phyloP scores from a whole-genome alignment of 2,329 filamentous ascomycete genomes.

The Apiospora rasikravindrae region DNA sequence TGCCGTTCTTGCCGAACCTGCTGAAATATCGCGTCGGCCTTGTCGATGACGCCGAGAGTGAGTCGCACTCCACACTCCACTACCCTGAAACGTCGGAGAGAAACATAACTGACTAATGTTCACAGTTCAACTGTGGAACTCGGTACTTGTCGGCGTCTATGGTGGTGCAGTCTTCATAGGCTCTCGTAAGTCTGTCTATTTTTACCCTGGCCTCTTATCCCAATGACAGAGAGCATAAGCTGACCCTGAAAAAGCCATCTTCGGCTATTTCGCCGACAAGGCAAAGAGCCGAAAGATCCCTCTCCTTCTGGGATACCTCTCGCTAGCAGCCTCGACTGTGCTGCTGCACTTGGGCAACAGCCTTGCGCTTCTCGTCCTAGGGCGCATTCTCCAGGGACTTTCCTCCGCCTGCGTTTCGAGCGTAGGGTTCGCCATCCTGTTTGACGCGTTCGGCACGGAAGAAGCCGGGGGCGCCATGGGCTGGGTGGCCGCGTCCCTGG shows the following conservation, averaged over 20 bases:
- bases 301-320: slow-evolving; percentile 23
- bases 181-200: background rate
- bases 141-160: slow-evolving; percentile 10
- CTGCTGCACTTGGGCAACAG: slow-evolving; percentile 24
- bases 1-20: slow-evolving; percentile 10
- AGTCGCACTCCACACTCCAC: background rate
- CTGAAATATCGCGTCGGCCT: background rate
- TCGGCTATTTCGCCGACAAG: slow-evolving; percentile 35
- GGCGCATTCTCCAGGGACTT: slow-evolving; percentile 26
- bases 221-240: background rate
- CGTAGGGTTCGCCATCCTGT: slow-evolving; percentile 26
- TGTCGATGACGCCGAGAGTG: background rate
- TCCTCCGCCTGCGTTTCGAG: slow-evolving; percentile 26
- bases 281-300: slow-evolving; percentile 21
- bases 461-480: slow-evolving; percentile 26
- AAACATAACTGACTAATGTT: background rate
- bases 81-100: background rate
- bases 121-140: slow-evolving; percentile 14
- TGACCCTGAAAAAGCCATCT: slow-evolving; percentile 20
- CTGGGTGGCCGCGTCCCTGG: slow-evolving; percentile 24
- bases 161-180: slow-evolving; percentile 6
- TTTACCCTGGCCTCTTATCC: background rate
- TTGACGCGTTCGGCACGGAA: slow-evolving; percentile 22
- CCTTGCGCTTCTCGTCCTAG: slow-evolving; percentile 24
- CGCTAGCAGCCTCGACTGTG: slow-evolving; percentile 24